Evolutionary conservation across 306 rosid species (phyloP).

Genomic region (Spatholobus suberectus): DNA sequence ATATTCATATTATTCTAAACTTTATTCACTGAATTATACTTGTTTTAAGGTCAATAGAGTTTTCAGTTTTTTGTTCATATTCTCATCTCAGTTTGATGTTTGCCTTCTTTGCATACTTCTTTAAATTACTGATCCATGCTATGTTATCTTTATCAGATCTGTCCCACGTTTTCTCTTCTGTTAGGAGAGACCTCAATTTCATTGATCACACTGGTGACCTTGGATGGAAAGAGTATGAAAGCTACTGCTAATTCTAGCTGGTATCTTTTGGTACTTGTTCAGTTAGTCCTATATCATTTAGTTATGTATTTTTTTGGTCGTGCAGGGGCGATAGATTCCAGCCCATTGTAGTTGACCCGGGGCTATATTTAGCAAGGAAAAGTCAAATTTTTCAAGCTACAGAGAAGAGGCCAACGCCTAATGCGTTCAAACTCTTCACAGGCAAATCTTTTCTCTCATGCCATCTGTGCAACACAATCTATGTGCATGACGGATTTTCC

Average conservation of each 20-base stretch:
- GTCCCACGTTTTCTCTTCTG: slow-evolving; percentile 85
- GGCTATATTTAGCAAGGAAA: slow-evolving; percentile 80
- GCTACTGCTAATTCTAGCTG: slow-evolving; percentile 30
- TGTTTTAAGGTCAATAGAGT: slow-evolving; percentile 11
- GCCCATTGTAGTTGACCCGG: slow-evolving; percentile 91
- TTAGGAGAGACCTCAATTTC: slow-evolving; percentile 82
- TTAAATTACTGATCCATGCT: slow-evolving; percentile 30
- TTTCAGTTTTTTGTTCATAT: slow-evolving; percentile 1
- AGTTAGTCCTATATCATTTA: slow-evolving; percentile 35
- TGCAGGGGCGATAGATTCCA: slow-evolving; percentile 77
- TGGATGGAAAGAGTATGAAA: slow-evolving; percentile 94
- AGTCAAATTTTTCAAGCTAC: slow-evolving; percentile 96
- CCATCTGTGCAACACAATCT: slow-evolving; percentile 18
- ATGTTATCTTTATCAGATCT: slow-evolving; percentile 65
- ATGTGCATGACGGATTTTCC: background rate
- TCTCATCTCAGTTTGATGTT: slow-evolving; percentile 7
- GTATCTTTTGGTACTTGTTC: slow-evolving; percentile 19
- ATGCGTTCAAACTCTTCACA: slow-evolving; percentile 89
- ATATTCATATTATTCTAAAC: slow-evolving; percentile 2
- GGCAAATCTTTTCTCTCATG: slow-evolving; percentile 56
- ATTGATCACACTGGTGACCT: slow-evolving; percentile 92
- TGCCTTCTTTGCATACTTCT: slow-evolving; percentile 10
- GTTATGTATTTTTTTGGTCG: slow-evolving; percentile 23
- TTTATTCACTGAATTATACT: slow-evolving; percentile 28
- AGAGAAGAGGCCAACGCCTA: slow-evolving; percentile 79